phyloP scores from a whole-genome alignment of 129 eudicot species.

The Kitagawia praeruptora region DNA sequence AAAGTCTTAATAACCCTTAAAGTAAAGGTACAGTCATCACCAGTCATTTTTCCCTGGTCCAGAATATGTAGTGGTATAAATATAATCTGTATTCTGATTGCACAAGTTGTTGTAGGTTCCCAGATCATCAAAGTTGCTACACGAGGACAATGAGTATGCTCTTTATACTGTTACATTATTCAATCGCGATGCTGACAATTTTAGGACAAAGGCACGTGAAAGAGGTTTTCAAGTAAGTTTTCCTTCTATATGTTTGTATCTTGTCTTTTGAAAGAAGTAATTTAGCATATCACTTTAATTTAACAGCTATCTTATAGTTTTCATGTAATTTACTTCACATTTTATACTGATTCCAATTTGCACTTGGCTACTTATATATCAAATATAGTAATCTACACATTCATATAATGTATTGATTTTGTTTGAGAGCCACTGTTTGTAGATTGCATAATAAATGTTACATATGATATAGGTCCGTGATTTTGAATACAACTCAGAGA shows the following conservation, averaged over 20 bases:
- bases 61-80: not conserved
- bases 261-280: not conserved
- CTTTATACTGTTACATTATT: slow-evolving; percentile 80
- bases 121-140: slow-evolving; percentile 85
- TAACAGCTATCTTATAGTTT: not conserved
- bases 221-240: slow-evolving; percentile 77
- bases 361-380: not conserved
- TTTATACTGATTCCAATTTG: not conserved
- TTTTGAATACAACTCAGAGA: slow-evolving; percentile 72
- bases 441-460: not conserved
- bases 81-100: slow-evolving; percentile 27
- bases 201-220: slow-evolving; percentile 84
- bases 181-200: slow-evolving; percentile 83
- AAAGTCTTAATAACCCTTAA: not conserved
- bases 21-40: not conserved
- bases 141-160: slow-evolving; percentile 85
- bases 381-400: not conserved
- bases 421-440: not conserved
- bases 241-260: not conserved
- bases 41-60: not conserved
- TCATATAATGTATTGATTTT: not conserved
- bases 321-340: not conserved
- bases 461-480: slow-evolving; percentile 63
- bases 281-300: not conserved
- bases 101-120: slow-evolving; percentile 68